A percentile compares a stretch with the other conserved stretches of the same genome.
These are phyloP conservation scores for Schizophyllum commune DNA, from an alignment of 1,284 basidiomycete genomes.

Conservation along the genomic window DNA sequence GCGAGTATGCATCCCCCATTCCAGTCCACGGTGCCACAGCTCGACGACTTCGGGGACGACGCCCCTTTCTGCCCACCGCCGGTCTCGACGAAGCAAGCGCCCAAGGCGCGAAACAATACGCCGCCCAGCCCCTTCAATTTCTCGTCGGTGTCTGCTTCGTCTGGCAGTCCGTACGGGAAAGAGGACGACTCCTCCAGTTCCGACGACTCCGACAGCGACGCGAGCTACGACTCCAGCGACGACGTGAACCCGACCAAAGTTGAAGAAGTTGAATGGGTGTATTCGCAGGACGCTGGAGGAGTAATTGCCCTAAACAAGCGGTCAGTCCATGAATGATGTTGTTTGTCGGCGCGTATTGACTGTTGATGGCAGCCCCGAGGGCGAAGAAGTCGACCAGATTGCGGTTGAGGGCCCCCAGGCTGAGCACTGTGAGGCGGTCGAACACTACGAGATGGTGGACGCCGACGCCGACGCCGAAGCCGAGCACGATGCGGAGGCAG, in stretches of 20 bases:
- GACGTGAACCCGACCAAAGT: neutral
- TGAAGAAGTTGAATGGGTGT: neutral
- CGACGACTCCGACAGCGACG: slow-evolving; percentile 8
- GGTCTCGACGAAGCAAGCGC: neutral
- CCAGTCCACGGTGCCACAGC: too few relatives aligned
- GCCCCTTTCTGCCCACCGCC: neutral
- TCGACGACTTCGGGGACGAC: neutral
- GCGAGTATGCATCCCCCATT: too few relatives aligned
- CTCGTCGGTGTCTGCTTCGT: neutral
- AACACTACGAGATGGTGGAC: too few relatives aligned
- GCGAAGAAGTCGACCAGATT: neutral
- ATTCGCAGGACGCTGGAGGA: neutral
- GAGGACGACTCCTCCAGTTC: neutral
- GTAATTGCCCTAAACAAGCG: too few relatives aligned
- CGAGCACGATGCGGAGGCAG: too few relatives aligned
- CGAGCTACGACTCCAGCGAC: slow-evolving; percentile 7
- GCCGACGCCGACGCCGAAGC: too few relatives aligned
- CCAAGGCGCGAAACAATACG: neutral
- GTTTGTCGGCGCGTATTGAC: too few relatives aligned
- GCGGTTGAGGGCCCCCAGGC: too few relatives aligned
- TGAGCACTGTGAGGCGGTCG: too few relatives aligned
- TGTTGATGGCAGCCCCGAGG: neutral
- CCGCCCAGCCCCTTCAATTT: neutral
- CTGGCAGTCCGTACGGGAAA: neutral
- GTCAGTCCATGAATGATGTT: too few relatives aligned